Base-by-base conservation (phyloP, 768 basidiomycete genomes). In the Lentinula sp. region DNA sequence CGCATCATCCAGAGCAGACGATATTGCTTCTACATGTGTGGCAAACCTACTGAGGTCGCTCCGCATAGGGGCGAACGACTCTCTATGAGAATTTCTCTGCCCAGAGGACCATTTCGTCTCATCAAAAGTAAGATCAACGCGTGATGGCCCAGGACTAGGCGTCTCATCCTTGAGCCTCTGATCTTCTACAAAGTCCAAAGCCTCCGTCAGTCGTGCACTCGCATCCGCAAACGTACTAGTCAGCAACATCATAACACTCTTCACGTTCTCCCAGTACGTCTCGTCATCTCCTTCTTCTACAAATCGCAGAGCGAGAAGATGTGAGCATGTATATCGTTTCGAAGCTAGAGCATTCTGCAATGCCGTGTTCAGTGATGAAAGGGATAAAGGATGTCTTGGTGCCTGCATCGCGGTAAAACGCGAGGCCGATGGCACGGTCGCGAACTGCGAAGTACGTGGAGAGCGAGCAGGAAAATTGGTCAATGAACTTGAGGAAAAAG, bases 251-350 rank as follows among this genome's bases (percentile, higher is more conserved):
- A 92, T 86, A 53, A 94, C 84, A 32, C 86, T 84, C 13, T 87
- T 81, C 33, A 90, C 90, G 66, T 93, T 87, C 65, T 93, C 91
- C 91, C 91, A 94, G 65, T 94, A 94, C 5, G 79, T 76, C 55
- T 87, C 86, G 63, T 90, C 88, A 37, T 86, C 88, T 52, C 83
- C 84, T 50, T 87, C 86, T 52, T 87, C 86, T 46, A 64, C 68
- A 68, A 94, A 94, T 1, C 92, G 80, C 53, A 94, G 71, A 4
- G 91, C 91, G 2, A 94, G 78, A 3, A 94, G 77, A 69, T 94
- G 90, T 2, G 91, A 81, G 60, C 88, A 90, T 0, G 91, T 82
- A 66, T 90, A 92, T 13, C 91, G 82, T 64, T 87, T 90, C 16
- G 90, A 82, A 3, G 85, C 79, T 13, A 92, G 64, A 0, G 90